A percentile compares a stretch with the other conserved stretches of the same genome.
These are phyloP conservation scores for Penicillium dipodomyicola DNA, from an alignment of 495 filamentous ascomycete species.

Conservation along the genomic window DNA sequence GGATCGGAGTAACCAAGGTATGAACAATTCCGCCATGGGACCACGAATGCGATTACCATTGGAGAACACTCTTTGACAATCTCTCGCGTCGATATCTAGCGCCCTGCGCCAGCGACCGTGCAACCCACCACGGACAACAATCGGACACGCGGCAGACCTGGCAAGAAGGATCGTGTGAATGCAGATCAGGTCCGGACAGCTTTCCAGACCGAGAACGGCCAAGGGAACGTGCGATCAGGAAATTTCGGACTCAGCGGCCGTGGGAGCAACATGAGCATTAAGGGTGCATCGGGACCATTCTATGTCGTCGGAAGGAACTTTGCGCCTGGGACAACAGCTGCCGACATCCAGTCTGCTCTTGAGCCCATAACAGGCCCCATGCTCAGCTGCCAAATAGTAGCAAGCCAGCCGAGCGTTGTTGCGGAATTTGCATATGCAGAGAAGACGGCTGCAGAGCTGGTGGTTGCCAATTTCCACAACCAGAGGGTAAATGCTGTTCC, in stretches of 20 bases:
- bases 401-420: constrained; percentile 71
- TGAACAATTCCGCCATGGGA: constrained; percentile 1
- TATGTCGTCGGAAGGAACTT: constrained; percentile 88
- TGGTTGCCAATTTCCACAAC: constrained; percentile 81
- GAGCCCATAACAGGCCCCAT: constrained; percentile 68
- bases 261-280: constrained; percentile 61
- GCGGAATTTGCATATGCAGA: constrained; percentile 82
- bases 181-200: constrained; percentile 39
- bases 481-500: constrained; percentile 60
- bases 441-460: constrained; percentile 72
- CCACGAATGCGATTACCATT: neutral
- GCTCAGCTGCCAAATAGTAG: constrained; percentile 67
- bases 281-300: constrained; percentile 70
- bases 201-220: constrained; percentile 28
- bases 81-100: constrained; percentile 26
- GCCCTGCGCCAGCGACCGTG: constrained; percentile 41
- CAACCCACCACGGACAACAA: constrained; percentile 33
- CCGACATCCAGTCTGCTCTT: constrained; percentile 88
- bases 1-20: constrained; percentile 75
- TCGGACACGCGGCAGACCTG: constrained; percentile 27
- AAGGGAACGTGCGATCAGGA: constrained; percentile 29
- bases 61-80: constrained; percentile 3
- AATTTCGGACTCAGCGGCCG: constrained; percentile 25
- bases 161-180: constrained; percentile 38
- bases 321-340: constrained; percentile 86